A percentile compares a stretch with the other conserved stretches of the same genome.
Evolutionary conservation across 257 asterid species (phyloP).

Genomic region (Eustoma russellianum): DNA sequence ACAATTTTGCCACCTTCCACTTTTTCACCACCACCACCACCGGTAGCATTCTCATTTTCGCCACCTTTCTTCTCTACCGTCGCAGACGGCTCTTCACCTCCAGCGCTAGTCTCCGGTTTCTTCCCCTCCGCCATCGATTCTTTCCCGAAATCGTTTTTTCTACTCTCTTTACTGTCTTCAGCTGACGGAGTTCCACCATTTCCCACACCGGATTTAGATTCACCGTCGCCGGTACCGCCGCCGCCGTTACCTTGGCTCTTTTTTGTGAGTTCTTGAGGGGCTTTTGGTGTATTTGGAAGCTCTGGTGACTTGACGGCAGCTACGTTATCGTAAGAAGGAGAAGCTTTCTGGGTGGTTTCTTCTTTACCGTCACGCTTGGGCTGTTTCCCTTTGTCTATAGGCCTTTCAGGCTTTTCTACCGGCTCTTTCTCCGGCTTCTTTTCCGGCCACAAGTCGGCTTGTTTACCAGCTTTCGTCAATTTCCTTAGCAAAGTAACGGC

Average conservation of each 20-base stretch:
- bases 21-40: conserved; percentile 10
- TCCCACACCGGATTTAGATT: conserved; percentile 7
- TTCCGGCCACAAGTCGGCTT: conserved; percentile 54
- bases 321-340: conserved; percentile 9
- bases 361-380: conserved; percentile 10
- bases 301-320: conserved; percentile 9
- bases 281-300: conserved; percentile 5
- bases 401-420: conserved; percentile 8
- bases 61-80: conserved; percentile 20
- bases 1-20: conserved; percentile 15
- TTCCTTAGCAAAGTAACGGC: conserved; percentile 29
- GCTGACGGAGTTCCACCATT: conserved; percentile 2
- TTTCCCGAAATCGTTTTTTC: conserved; percentile 4
- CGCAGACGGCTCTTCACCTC: conserved; percentile 13
- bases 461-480: conserved; percentile 44
- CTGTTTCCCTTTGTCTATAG: conserved; percentile 16
- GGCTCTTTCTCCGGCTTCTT: conserved; percentile 1
- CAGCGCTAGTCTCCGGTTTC: conserved; percentile 18
- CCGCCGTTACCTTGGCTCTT: conserved; percentile 1
- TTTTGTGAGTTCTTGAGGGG: conserved; percentile 5
- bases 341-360: not conserved
- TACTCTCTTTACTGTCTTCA: conserved; percentile 5
- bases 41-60: conserved; percentile 4
- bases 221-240: not conserved
- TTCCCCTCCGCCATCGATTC: conserved; percentile 25